Conservation (phyloP, 257 asterid species). For the Asclepias syriaca region DNA sequence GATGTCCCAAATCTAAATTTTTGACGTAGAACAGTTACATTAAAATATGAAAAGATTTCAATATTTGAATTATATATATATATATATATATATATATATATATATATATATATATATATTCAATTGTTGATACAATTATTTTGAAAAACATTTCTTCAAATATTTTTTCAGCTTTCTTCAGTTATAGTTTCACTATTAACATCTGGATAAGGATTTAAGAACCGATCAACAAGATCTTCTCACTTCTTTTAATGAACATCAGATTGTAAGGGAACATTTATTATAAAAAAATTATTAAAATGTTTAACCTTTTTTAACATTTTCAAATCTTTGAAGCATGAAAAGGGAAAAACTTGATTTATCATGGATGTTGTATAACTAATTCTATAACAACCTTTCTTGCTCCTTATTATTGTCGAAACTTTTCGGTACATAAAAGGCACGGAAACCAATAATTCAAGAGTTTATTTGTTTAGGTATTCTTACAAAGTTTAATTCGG, state of each 20-base stretch:
- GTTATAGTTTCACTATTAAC: no score
- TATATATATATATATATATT: no score
- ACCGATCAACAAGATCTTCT: not conserved
- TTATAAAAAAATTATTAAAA: not conserved
- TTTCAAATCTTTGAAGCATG: not conserved
- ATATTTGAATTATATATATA: no score
- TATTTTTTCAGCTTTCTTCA: no score
- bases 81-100: no score
- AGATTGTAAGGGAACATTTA: not conserved
- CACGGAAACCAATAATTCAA: not conserved
- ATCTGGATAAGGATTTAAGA: not conserved
- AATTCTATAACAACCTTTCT: slow-evolving; percentile 6
- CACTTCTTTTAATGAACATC: not conserved
- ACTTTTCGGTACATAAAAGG: not conserved
- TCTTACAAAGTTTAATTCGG: not conserved
- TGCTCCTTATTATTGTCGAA: slow-evolving; percentile 1
- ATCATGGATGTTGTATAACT: slow-evolving; percentile 7
- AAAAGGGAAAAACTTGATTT: not conserved
- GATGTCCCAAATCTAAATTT: no score
- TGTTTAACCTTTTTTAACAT: not conserved
- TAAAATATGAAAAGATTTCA: no score
- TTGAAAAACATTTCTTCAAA: no score
- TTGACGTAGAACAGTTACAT: no score
- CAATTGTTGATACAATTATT: no score
- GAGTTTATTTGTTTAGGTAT: not conserved